Evolutionary conservation across 805 yeast genomes (phyloP).

Genomic region (Monosporozyma yasuniensis): DNA sequence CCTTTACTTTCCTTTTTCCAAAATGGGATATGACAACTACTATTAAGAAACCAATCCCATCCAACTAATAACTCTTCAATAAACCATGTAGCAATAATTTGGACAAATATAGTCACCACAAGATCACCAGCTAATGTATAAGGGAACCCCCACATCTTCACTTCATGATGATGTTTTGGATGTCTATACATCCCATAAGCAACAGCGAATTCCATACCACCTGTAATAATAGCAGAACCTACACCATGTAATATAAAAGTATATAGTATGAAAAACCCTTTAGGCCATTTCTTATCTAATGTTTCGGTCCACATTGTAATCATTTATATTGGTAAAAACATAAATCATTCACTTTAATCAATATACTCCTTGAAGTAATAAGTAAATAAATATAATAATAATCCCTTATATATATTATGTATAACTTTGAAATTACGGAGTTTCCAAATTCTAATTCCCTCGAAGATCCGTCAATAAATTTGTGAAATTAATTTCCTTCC

Average conservation of each 20-base stretch:
- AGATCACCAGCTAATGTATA: conserved; percentile 23
- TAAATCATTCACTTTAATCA: too few species aligned
- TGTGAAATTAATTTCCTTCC: not conserved
- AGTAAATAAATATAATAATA: too few species aligned
- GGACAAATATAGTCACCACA: conserved; percentile 18
- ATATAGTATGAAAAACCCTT: conserved; percentile 3
- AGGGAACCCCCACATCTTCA: conserved; percentile 23
- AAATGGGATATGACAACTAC: conserved; percentile 1
- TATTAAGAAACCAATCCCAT: conserved; percentile 11
- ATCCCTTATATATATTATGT: too few species aligned
- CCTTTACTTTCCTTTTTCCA: not conserved
- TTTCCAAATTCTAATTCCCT: too few species aligned
- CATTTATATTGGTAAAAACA: too few species aligned
- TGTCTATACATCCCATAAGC: conserved; percentile 22
- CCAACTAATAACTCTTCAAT: conserved; percentile 17
- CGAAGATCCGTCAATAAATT: not conserved
- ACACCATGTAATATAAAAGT: conserved; percentile 12
- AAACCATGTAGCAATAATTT: conserved; percentile 19
- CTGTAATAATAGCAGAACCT: conserved; percentile 16
- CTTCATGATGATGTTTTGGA: not conserved
- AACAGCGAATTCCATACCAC: conserved; percentile 22
- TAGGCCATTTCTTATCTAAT: not conserved
- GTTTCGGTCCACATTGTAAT: not conserved
- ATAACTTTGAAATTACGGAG: too few species aligned
- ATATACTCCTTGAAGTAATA: too few species aligned